Conservation (phyloP, 2,329 filamentous ascomycete species). For the Fusarium dlaminii region DNA sequence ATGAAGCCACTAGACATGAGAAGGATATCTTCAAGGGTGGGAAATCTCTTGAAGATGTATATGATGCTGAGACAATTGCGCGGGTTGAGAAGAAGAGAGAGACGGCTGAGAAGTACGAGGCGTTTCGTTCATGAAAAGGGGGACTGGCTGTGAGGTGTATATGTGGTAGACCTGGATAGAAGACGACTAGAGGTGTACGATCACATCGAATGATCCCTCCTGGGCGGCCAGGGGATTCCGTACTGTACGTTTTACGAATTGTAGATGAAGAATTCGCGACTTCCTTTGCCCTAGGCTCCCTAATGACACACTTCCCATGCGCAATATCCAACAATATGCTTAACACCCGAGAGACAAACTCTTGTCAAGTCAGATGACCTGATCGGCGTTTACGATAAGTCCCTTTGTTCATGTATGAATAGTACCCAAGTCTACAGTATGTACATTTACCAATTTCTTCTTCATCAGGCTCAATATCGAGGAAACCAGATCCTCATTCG, state of each 20-base stretch:
- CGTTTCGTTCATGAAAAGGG: constrained; percentile 51
- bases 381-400: not conserved
- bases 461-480: not conserved
- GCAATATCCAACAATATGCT: not conserved
- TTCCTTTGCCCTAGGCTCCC: not conserved
- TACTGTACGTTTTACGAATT: constrained; percentile 4
- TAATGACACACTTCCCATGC: not conserved
- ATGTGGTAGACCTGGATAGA: not conserved
- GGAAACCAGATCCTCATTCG: not conserved
- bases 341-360: not conserved
- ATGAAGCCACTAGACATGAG: constrained; percentile 84
- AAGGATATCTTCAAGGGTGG: constrained; percentile 78
- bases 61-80: constrained; percentile 72
- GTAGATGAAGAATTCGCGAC: not conserved
- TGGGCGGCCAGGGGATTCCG: not conserved
- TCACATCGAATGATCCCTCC: not conserved
- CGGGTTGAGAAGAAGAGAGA: constrained; percentile 72
- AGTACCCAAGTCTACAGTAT: not conserved
- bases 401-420: not conserved
- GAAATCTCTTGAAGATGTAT: constrained; percentile 76
- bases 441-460: not conserved
- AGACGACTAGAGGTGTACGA: not conserved
- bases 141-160: not conserved
- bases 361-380: too few species aligned
- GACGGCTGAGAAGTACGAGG: constrained; percentile 72